These are phyloP conservation scores for Iris pallida DNA, from an alignment of 116 monocot species.

Conservation along the genomic window DNA sequence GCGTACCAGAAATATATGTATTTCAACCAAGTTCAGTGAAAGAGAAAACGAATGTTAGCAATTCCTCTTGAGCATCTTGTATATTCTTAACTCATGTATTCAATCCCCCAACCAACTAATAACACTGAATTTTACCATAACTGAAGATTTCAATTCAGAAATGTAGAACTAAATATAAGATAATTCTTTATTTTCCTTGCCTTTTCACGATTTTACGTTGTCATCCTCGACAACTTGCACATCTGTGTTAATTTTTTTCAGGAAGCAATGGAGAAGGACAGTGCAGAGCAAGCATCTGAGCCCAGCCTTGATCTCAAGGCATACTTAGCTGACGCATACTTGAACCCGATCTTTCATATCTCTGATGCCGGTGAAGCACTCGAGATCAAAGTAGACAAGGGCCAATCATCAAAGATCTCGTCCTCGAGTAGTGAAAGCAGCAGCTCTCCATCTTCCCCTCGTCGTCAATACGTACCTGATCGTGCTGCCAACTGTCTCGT, in stretches of 20 bases:
- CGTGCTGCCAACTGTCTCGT: not conserved
- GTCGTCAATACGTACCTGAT: not conserved
- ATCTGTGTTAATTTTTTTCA: constrained; percentile 20
- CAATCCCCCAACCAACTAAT: no score
- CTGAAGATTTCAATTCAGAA: not conserved
- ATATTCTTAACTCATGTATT: no score
- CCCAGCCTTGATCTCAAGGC: constrained; percentile 65
- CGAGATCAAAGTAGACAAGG: constrained; percentile 48
- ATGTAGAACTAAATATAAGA: not conserved
- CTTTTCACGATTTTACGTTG: not conserved
- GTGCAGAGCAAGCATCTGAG: constrained; percentile 54
- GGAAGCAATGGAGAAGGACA: constrained; percentile 94
- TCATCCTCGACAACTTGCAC: not conserved
- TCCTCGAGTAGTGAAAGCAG: constrained; percentile 29
- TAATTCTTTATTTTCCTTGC: not conserved
- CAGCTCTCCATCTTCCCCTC: constrained; percentile 43
- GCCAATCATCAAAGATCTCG: constrained; percentile 13
- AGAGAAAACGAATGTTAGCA: no score
- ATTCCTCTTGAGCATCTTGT: no score
- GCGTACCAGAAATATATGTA: no score
- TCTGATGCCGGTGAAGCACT: constrained; percentile 36
- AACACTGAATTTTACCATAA: no score
- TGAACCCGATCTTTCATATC: constrained; percentile 73
- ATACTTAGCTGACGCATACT: constrained; percentile 73
- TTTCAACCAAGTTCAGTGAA: no score